Conservation (phyloP, 202 grass and related monocot species). For the Zizania palustris region DNA sequence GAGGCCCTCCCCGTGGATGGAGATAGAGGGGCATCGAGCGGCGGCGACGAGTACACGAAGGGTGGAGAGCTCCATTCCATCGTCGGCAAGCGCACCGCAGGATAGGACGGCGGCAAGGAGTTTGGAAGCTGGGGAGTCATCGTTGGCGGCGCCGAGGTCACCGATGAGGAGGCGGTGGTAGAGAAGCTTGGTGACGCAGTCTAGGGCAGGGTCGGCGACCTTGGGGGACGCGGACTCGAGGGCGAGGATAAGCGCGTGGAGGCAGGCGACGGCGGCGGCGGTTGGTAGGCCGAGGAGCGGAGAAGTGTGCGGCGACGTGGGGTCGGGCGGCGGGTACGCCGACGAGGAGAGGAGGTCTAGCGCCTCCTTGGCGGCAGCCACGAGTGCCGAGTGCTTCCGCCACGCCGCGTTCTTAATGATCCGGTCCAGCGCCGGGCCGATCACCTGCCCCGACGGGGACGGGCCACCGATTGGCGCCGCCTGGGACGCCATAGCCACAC, state of each 20-base stretch:
- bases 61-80: slow-evolving; percentile 73
- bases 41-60: slow-evolving; percentile 79
- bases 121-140: slow-evolving; percentile 47
- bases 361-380: slow-evolving; percentile 72
- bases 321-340: slow-evolving; percentile 44
- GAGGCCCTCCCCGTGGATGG: slow-evolving; percentile 81
- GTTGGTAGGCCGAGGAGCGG: slow-evolving; percentile 50
- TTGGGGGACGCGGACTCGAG: no score
- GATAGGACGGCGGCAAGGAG: slow-evolving; percentile 66
- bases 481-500: no score
- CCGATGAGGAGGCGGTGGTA: slow-evolving; percentile 71
- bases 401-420: slow-evolving; percentile 96
- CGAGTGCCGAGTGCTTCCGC: slow-evolving; percentile 85
- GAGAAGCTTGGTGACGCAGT: slow-evolving; percentile 81
- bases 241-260: no score
- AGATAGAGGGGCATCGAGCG: slow-evolving; percentile 58
- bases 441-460: slow-evolving; percentile 72
- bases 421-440: slow-evolving; percentile 91
- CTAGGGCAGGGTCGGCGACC: slow-evolving; percentile 32
- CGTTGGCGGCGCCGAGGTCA: slow-evolving; percentile 56
- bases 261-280: no score
- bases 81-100: slow-evolving; percentile 63
- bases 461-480: slow-evolving; percentile 34
- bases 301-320: slow-evolving; percentile 53
- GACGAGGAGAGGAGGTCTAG: slow-evolving; percentile 76